Base-by-base conservation (phyloP, 306 rosid genomes). In the Alnus glutinosa region DNA sequence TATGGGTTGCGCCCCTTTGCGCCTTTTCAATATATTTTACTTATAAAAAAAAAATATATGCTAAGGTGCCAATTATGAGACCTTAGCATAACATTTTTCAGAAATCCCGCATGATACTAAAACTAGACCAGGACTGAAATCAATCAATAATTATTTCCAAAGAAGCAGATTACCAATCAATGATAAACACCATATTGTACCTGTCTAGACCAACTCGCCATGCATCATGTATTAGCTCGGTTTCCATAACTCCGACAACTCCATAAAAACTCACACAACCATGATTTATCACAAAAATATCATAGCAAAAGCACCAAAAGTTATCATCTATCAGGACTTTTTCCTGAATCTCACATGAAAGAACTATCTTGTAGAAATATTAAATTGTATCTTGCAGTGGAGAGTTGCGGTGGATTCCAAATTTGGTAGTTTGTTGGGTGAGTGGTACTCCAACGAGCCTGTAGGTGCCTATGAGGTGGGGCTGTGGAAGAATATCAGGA, bases 281-380 rank as follows among this genome's bases (percentile, higher is more conserved):
- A 42, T 67, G 15, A 18, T 14, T 12, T 63, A 32, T 59, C 70
- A 63, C 70, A 42, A 74, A 50, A 39, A 75, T n/a, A 42, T 37
- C 78, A 75, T 58, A 37, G 78, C 70, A 69, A 55, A 18, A 18
- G 16, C 51, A 49, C 3, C 3, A 5, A 79, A 23, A 58, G 49
- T 48, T 36, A 49, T 63, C 13, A 13, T 63, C 18, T 4, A 71
- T 64, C 9, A 34, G 28, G 42, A 4, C 63, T 19, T 13, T 74
- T 74, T 66, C 14, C 32, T 51, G 16, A 74, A 14, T 28, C 28
- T 75, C n/a, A 46, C 23, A 58, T 7, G 14, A 55, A 58, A n/a
- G 3, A 9, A 57, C 1, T 42, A 42, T 42, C 46, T 42, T 42
- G 46, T 42, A 7, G 46, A 42, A 42, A 42, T 42, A 42, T 42